Evolutionary conservation across 495 filamentous ascomycete genomes (phyloP), one percentile per base, ranked within the genome.

Genomic region (Ascodesmis nigricans): DNA sequence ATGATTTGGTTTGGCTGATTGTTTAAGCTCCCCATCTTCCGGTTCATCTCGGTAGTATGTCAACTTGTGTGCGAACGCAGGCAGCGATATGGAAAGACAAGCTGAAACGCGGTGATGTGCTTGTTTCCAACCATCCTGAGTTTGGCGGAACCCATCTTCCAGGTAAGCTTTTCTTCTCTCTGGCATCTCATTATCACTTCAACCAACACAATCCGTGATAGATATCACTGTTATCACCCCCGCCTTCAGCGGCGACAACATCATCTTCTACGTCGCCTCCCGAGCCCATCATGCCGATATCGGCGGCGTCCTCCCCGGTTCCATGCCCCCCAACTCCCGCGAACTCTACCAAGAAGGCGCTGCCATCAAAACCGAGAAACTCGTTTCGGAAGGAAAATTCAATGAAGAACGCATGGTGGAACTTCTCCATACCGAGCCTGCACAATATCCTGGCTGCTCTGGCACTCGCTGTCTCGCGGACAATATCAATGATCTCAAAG

Each of bases 281-380:
- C 69, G 87, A 20, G 87, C 87, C 0, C 87, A 97, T 50, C 87
- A 97, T 42, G 87, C 87, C 1, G 87, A 97, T 53, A 95, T 97
- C 43, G 87, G 87, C 9, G 87, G 87, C 19, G 93, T 93, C 35
- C 67, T 91, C 3, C 84, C 87, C 0, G 87, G 87, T 5, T 90
- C 78, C 23, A 97, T 97, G 87, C 87, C 87, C 1, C 87, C 87
- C 1, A 76, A 91, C 41, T 92, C 83, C 2, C 69, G 75, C 3
- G 87, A 93, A 46, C 65, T 97, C 0, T 93, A 63, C 59, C 84
- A 97, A 53, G 87, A 97, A 57, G 87, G 87, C 5, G 84, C 90
- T 0, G 69, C 82, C 6, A 91, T 97, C 44, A 82, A 87, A 54
- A 75, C 74, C 6, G 90, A 93, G 52, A 93, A 91, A 56, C 65